A percentile compares a stretch with the other conserved stretches of the same genome.
Conservation (phyloP, 176 grass and related monocot species). For the Alloteropsis semialata region DNA sequence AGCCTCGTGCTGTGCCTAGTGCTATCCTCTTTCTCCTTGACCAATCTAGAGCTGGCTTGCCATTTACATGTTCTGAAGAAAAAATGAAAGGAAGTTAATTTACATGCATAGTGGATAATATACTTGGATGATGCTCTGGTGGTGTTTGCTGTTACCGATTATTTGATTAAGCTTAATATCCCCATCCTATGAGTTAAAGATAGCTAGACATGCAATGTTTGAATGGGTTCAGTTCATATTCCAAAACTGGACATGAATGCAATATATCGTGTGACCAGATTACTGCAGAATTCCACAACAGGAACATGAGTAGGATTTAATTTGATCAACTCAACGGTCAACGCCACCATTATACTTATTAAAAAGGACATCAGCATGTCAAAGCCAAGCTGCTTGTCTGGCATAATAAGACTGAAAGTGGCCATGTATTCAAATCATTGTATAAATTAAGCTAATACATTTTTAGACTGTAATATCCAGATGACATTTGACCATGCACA, state of each 20-base stretch:
- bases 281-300: background rate
- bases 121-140: background rate
- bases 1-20: slow-evolving; percentile 78
- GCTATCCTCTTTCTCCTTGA: slow-evolving; percentile 88
- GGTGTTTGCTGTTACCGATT: background rate
- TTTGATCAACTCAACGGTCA: background rate
- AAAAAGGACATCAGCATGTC: background rate
- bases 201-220: background rate
- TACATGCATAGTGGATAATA: background rate
- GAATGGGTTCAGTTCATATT: slow-evolving; percentile 11
- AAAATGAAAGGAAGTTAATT: slow-evolving; percentile 7
- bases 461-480: background rate
- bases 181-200: background rate
- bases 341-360: background rate
- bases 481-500: background rate
- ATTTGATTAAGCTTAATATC: background rate
- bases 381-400: background rate
- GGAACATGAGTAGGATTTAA: slow-evolving; percentile 1
- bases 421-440: background rate
- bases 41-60: slow-evolving; percentile 87
- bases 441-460: background rate
- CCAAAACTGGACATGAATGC: background rate
- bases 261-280: background rate
- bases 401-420: background rate
- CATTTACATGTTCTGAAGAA: slow-evolving; percentile 65